Evolutionary conservation across 2,329 filamentous ascomycete genomes (phyloP), one percentile per base, ranked within the genome.

Genomic region (Alternaria ventricosa): DNA sequence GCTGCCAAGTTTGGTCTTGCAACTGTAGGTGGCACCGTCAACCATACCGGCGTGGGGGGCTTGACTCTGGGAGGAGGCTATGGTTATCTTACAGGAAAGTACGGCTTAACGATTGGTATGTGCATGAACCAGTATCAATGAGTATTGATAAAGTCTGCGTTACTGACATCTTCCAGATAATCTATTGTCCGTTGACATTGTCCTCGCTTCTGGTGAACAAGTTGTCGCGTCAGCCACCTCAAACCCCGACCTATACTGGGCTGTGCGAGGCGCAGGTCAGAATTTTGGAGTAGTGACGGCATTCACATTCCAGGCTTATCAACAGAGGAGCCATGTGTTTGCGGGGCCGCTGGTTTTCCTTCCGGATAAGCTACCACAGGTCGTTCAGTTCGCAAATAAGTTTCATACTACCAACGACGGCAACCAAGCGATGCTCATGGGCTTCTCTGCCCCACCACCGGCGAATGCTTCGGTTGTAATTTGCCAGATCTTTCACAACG

Each of bases 1-100:
- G 83, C 84, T 0, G 84, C 80, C 55, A 75, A 82, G 51, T 78
- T 87, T 68, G 82, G 83, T 0, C 82, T 90, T 3, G 88, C 87
- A 3, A 87, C 87, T 1, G 86, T 89, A 0, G 88, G 87, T 9
- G 88, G 88, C 3, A 89, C 88, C 0, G 87, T 90, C 10, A 86
- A 86, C 45, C 86, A 89, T 66, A 90, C 87, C 1, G 88, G 88
- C 6, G 85, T 90, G 6, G 88, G 87, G 3, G 88, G 87, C 0
- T 78, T 90, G 13, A 79, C 75, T 2, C 61, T 79, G 74, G 87
- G 87, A 1, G 88, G 87, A 23, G 88, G 88, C 1, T 88, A 87
- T 69, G 87, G 88, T 1, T 84, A 85, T 75, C 77, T 90, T 15
- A 84, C 82, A 25, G 85, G 86, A 1, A 78, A 80, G 30, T 79